These are phyloP conservation scores for Stenocarpella maydis DNA, from an alignment of 2,329 filamentous ascomycete genomes.

Conservation along the genomic window DNA sequence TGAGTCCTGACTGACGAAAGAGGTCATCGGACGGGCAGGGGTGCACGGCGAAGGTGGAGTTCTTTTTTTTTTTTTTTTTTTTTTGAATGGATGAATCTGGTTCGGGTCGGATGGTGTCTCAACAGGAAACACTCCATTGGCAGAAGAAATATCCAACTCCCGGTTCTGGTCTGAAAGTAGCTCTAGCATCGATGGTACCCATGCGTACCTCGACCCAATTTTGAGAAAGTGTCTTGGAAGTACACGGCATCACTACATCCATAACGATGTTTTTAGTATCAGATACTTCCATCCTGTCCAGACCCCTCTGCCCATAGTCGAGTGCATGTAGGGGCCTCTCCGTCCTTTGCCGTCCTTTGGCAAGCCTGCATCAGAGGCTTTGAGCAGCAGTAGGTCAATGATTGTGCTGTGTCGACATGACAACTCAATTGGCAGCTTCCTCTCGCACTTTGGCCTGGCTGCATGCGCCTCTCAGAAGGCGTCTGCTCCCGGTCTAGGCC, in stretches of 20 bases:
- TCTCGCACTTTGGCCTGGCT: no score
- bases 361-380: background rate
- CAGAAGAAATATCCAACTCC: constrained; percentile 9
- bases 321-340: background rate
- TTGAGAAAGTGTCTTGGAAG: constrained; percentile 4
- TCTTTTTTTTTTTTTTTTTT: no score
- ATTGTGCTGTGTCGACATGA: no score
- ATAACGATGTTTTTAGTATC: background rate
- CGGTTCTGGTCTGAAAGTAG: background rate
- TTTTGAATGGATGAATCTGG: background rate
- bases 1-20: constrained; percentile 18
- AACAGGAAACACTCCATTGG: constrained; percentile 16
- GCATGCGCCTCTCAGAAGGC: no score
- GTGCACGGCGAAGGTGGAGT: constrained; percentile 33
- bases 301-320: background rate
- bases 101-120: background rate
- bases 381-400: background rate
- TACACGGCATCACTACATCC: background rate
- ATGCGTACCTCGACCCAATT: background rate
- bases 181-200: background rate
- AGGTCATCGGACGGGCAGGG: background rate
- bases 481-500: no score
- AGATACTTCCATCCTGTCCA: background rate
- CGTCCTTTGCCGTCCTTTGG: background rate
- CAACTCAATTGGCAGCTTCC: no score